Conservation (phyloP, 2,329 filamentous ascomycete genomes). For the Penicillium nordicum region DNA sequence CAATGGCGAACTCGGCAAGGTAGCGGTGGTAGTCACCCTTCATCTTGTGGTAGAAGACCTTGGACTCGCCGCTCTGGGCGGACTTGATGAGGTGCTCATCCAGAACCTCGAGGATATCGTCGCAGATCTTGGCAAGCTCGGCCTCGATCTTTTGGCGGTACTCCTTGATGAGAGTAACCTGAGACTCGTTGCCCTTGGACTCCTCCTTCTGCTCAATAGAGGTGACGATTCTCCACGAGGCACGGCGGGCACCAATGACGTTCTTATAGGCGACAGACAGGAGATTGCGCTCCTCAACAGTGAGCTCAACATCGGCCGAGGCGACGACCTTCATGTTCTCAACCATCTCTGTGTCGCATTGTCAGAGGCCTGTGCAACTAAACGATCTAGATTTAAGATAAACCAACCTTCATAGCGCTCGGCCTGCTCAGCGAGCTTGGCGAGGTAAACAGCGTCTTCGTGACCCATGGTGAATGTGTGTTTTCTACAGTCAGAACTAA, state of each 20-base stretch:
- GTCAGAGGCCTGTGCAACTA: neutral
- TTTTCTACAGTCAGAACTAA: slow-evolving; percentile 25
- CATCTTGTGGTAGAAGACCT: slow-evolving; percentile 99
- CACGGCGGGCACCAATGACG: slow-evolving; percentile 93
- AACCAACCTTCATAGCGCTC: slow-evolving; percentile 96
- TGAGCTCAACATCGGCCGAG: slow-evolving; percentile 76
- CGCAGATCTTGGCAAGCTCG: slow-evolving; percentile 95
- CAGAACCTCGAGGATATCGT: slow-evolving; percentile 92
- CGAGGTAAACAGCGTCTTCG: slow-evolving; percentile 98
- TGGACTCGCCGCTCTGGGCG: slow-evolving; percentile 92
- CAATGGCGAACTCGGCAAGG: slow-evolving; percentile 92
- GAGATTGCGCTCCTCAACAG: slow-evolving; percentile 95
- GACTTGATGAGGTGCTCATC: slow-evolving; percentile 92
- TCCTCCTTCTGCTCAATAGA: slow-evolving; percentile 99
- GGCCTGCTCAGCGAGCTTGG: slow-evolving; percentile 99
- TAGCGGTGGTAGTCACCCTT: slow-evolving; percentile 99
- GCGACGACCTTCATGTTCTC: slow-evolving; percentile 99
- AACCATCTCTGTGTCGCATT: slow-evolving; percentile 75
- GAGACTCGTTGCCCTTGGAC: slow-evolving; percentile 92
- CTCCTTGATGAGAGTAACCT: slow-evolving; percentile 90
- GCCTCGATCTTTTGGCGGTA: slow-evolving; percentile 98
- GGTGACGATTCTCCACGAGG: slow-evolving; percentile 96
- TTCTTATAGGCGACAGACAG: slow-evolving; percentile 99
- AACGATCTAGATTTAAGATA: slow-evolving; percentile 14
- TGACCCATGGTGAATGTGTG: slow-evolving; percentile 78